These are phyloP conservation scores for Fusarium marasasianum DNA, from an alignment of 2,329 filamentous ascomycete species.

Conservation along the genomic window DNA sequence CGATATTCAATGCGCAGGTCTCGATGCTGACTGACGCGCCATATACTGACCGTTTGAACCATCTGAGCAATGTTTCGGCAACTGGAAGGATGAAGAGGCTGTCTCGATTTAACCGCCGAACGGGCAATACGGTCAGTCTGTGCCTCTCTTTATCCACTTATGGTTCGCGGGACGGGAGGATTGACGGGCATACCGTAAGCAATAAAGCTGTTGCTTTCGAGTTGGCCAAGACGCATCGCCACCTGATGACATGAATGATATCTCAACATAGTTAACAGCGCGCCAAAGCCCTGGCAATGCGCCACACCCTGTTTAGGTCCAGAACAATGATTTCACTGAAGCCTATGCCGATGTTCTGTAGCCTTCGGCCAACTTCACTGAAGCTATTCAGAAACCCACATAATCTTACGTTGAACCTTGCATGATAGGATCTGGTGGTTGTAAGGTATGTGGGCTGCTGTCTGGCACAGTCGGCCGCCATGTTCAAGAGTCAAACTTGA, in stretches of 20 bases:
- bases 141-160: neutral
- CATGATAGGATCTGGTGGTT: too few relatives aligned
- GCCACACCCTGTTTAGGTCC: rapidly evolving
- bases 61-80: neutral
- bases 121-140: neutral
- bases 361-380: neutral
- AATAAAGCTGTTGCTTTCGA: neutral
- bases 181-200: neutral
- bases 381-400: neutral
- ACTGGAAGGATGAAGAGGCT: too few relatives aligned
- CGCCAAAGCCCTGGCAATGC: neutral
- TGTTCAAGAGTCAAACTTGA: neutral
- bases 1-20: rapidly evolving
- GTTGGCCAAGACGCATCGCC: neutral
- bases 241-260: neutral
- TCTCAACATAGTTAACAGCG: neutral
- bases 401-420: rapidly evolving
- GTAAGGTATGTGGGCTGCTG: neutral
- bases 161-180: rapidly evolving
- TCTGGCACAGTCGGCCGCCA: neutral
- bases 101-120: neutral
- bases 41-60: rapidly evolving
- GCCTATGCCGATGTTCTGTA: neutral
- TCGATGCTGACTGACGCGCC: rapidly evolving
- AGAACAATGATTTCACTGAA: neutral